Conservation (phyloP, 2,329 filamentous ascomycete species). For the Colletotrichum plurivorum region DNA sequence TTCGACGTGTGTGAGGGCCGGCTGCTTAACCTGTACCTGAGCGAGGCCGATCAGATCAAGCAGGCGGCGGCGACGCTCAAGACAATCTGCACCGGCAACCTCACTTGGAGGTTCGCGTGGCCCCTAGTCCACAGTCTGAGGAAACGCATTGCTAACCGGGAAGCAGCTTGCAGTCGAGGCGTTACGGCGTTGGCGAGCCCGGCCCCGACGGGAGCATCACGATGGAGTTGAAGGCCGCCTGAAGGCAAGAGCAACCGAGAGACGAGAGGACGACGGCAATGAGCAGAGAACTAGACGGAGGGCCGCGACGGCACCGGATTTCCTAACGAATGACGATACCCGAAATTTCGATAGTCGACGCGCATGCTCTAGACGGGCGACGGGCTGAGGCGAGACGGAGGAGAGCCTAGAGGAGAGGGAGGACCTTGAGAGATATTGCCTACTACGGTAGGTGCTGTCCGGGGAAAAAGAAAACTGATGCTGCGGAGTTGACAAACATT, state of each 20-base stretch:
- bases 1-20: slow-evolving; percentile 33
- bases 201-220: slow-evolving; percentile 28
- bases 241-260: background rate
- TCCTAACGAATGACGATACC: slow-evolving; percentile 37
- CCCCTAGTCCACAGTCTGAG: background rate
- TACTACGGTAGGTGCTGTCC: background rate
- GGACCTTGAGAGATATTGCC: slow-evolving; percentile 8
- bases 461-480: slow-evolving; percentile 29
- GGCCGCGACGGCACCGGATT: slow-evolving; percentile 8
- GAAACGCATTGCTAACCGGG: slow-evolving; percentile 9
- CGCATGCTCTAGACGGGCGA: background rate
- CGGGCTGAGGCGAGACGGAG: background rate
- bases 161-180: slow-evolving; percentile 22
- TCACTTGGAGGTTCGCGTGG: slow-evolving; percentile 34
- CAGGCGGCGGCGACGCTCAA: slow-evolving; percentile 29
- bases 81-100: slow-evolving; percentile 36
- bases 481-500: slow-evolving; percentile 8
- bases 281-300: slow-evolving; percentile 6
- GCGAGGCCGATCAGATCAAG: slow-evolving; percentile 22
- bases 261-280: background rate
- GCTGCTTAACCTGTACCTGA: slow-evolving; percentile 18
- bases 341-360: slow-evolving; percentile 1
- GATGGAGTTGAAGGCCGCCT: slow-evolving; percentile 14
- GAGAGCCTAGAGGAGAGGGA: no score
- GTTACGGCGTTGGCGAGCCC: slow-evolving; percentile 31